Evolutionary conservation across 108 stramenopile genomes (phyloP).

Genomic region (Epithemia pelagica): DNA sequence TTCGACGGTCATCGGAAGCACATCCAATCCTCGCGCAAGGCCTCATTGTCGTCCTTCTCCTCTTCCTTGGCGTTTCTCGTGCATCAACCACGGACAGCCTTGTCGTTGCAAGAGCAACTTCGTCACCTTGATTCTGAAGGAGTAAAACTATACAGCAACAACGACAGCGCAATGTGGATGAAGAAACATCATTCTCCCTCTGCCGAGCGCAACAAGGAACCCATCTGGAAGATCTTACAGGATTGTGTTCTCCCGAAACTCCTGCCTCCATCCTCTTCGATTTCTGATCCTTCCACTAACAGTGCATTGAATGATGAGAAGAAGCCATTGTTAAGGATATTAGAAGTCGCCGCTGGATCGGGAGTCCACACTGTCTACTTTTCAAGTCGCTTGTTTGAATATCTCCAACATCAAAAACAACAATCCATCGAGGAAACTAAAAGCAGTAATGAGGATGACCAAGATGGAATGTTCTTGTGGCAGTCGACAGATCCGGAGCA

Average conservation of each 20-base stretch:
- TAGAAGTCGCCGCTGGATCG: conserved; percentile 67
- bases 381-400: conserved; percentile 14
- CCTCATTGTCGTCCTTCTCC: too few relatives aligned
- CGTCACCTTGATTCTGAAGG: too few relatives aligned
- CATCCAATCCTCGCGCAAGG: too few relatives aligned
- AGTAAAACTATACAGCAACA: too few relatives aligned
- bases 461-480: neutral
- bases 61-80: too few relatives aligned
- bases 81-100: too few relatives aligned
- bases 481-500: conserved; percentile 29
- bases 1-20: too few relatives aligned
- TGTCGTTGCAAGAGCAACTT: too few relatives aligned
- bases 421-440: neutral
- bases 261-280: neutral
- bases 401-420: conserved; percentile 11
- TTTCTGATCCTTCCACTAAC: neutral
- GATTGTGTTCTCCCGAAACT: conserved; percentile 26
- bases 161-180: too few relatives aligned
- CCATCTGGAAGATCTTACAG: conserved; percentile 57
- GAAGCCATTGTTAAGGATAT: conserved; percentile 19
- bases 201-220: conserved; percentile 74
- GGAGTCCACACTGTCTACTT: conserved; percentile 56
- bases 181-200: conserved; percentile 51
- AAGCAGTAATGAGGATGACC: neutral
- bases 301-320: neutral